Evolutionary conservation across 2,329 filamentous ascomycete species (phyloP), one percentile per base, ranked within the genome.

Genomic region (Diplodia sapinea): DNA sequence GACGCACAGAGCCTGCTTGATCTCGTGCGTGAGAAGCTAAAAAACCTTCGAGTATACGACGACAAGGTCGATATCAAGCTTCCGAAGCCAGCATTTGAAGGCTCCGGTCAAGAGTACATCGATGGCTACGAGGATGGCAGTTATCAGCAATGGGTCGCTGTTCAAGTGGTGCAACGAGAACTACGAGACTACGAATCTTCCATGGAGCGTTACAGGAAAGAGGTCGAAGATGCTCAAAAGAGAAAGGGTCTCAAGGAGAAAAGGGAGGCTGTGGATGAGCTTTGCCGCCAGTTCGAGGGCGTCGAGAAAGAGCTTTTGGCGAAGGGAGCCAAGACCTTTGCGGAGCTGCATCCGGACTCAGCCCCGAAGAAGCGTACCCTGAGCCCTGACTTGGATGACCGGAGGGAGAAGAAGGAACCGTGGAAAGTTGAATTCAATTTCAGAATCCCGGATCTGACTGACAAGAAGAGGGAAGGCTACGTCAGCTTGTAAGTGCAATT

Each of bases 251-350:
- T 79, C 0, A 68, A 76, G 2, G 84, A 87, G 74, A 92, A 91
- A 76, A 79, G 81, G 61, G 79, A 80, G 6, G 86, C 85, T 0
- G 83, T 92, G 20, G 70, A 82, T 11, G 77, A 82, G 8, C 74
- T 86, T 15, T 78, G 89, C 15, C 70, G 74, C 0, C 82, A 85
- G 1, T 85, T 89, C 47, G 80, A 88, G 70, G 73, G 79, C 23
- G 77, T 92, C 1, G 86, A 91, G 72, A 73, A 79, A 2, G 72
- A 76, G 1, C 78, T 94, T 23, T 51, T 89, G 1, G 76, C 79
- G 4, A 86, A 83, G 68, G 88, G 86, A 0, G 91, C 85, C 2
- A 93, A 92, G 77, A 85, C 85, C 0, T 93, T 91, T 74, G 73
- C 77, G 13, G 86, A 93, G 56, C 78, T 92, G 7, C 78, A 90